These are phyloP conservation scores for Ustilago crameri DNA, from an alignment of 1,284 basidiomycete genomes.

Conservation along the genomic window DNA sequence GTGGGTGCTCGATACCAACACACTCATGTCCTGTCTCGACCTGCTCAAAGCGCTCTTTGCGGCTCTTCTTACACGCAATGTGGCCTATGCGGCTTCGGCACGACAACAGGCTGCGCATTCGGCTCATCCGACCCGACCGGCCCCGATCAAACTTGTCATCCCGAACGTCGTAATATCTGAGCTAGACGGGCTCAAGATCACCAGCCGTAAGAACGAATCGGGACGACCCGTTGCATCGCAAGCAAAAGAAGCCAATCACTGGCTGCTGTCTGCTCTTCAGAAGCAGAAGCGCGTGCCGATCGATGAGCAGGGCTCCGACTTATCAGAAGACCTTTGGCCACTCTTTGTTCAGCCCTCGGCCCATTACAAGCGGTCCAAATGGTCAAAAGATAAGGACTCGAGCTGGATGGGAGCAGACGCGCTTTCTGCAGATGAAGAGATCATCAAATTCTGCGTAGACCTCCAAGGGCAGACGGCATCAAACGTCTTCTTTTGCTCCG, in stretches of 20 bases:
- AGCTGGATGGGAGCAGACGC: constrained; percentile 8
- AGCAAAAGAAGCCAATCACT: constrained; percentile 44
- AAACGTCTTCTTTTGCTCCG: constrained; percentile 37
- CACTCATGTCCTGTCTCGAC: constrained; percentile 43
- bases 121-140: constrained; percentile 9
- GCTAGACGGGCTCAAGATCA: constrained; percentile 44
- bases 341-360: constrained; percentile 32
- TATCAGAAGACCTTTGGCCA: constrained; percentile 30
- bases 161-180: constrained; percentile 43
- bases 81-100: constrained; percentile 19
- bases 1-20: constrained; percentile 51
- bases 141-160: constrained; percentile 42
- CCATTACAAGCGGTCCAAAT: constrained; percentile 19
- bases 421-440: constrained; percentile 35
- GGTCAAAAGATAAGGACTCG: neutral
- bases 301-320: constrained; percentile 14
- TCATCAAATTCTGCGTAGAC: constrained; percentile 37
- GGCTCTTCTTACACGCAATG: constrained; percentile 37
- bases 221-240: constrained; percentile 29
- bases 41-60: constrained; percentile 49
- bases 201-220: constrained; percentile 26
- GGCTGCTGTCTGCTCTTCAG: constrained; percentile 45
- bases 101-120: constrained; percentile 4
- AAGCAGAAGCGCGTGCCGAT: constrained; percentile 46
- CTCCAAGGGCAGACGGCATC: constrained; percentile 26